Percentiles rank a stretch among this genome's conserved stretches.
These are phyloP conservation scores for Poterioochromonas sp. DNA, from an alignment of 352 stramenopile species.

Conservation along the genomic window DNA sequence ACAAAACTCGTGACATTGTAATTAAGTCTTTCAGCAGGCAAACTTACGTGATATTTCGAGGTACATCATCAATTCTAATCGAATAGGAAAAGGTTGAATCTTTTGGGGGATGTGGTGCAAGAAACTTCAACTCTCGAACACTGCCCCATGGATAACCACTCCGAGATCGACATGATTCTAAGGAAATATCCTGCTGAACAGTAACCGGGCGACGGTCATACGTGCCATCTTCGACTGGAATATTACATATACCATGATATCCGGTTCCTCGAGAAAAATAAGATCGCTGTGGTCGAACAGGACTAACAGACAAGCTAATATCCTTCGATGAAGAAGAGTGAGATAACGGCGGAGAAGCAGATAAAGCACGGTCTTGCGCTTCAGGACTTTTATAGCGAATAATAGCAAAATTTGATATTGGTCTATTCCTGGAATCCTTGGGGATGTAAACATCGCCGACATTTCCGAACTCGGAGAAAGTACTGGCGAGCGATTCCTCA, in stretches of 20 bases:
- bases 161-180: conserved; percentile 1
- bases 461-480: background rate
- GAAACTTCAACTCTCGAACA: conserved; percentile 6
- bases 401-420: background rate
- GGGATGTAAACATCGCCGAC: conserved; percentile 12
- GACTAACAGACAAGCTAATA: background rate
- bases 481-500: background rate
- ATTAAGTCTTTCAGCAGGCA: background rate
- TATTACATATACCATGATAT: background rate
- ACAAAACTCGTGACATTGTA: background rate
- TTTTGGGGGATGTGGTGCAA: background rate
- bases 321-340: background rate
- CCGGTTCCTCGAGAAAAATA: background rate
- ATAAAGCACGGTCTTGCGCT: background rate
- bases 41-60: conserved; percentile 1
- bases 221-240: conserved; percentile 3
- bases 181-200: conserved; percentile 1
- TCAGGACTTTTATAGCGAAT: background rate
- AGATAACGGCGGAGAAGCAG: background rate
- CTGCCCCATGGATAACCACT: conserved; percentile 22
- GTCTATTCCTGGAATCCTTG: background rate
- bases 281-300: background rate
- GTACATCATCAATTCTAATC: background rate
- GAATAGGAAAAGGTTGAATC: background rate
- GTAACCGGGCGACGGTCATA: too few species aligned